A percentile compares a stretch with the other conserved stretches of the same genome.
phyloP scores from a whole-genome alignment of 495 filamentous ascomycete genomes.

The Tuber calosporum region DNA sequence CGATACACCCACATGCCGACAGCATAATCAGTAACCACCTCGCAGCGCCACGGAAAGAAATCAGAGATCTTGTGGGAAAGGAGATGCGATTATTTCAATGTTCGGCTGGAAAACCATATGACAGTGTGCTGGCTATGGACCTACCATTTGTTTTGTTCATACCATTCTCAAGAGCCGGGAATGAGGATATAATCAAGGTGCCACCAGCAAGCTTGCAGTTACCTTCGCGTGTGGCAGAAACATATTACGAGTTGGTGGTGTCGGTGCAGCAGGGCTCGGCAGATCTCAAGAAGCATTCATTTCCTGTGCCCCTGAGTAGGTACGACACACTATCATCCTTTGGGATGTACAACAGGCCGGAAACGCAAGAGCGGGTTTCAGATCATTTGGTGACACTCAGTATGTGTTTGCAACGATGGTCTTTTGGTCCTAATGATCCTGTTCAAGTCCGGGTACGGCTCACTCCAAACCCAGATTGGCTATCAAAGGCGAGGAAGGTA shows the following conservation, averaged over 20 bases:
- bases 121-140: slow-evolving; percentile 92
- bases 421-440: slow-evolving; percentile 89
- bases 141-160: slow-evolving; percentile 95
- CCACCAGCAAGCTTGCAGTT: slow-evolving; percentile 89
- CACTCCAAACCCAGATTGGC: slow-evolving; percentile 83
- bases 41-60: slow-evolving; percentile 84
- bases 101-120: slow-evolving; percentile 69
- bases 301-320: slow-evolving; percentile 81
- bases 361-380: slow-evolving; percentile 71
- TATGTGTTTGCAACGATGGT: slow-evolving; percentile 89
- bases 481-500: slow-evolving; percentile 80
- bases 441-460: slow-evolving; percentile 93
- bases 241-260: slow-evolving; percentile 92
- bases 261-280: slow-evolving; percentile 83
- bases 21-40: slow-evolving; percentile 86
- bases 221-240: slow-evolving; percentile 85
- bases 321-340: slow-evolving; percentile 98
- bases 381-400: slow-evolving; percentile 89
- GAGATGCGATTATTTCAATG: slow-evolving; percentile 90
- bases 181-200: slow-evolving; percentile 78
- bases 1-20: slow-evolving; percentile 92
- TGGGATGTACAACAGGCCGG: slow-evolving; percentile 97
- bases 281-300: slow-evolving; percentile 80
- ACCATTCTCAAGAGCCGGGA: slow-evolving; percentile 80
- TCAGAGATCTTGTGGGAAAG: slow-evolving; percentile 85